phyloP scores from a whole-genome alignment of 345 rosid species.

The Balakata baccata region DNA sequence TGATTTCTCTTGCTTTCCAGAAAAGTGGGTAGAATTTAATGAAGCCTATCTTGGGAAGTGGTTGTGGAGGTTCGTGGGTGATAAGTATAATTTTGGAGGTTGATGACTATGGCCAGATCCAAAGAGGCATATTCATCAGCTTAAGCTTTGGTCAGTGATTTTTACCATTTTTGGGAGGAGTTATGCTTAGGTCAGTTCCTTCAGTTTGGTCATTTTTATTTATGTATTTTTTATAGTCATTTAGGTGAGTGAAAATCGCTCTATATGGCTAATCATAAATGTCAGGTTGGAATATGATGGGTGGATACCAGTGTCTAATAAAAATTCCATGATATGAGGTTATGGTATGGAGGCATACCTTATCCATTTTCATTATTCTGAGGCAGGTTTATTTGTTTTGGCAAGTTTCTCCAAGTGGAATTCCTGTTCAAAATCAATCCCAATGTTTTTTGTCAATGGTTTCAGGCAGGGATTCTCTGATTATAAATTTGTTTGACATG shows the following conservation, averaged over 20 bases:
- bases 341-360: not conserved
- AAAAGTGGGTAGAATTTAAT: not conserved
- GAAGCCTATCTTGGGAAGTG: conserved; percentile 10
- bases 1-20: not conserved
- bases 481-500: not conserved
- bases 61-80: not conserved
- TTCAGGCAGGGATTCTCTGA: not conserved
- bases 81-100: not conserved
- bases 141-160: not conserved
- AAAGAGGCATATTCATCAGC: not conserved
- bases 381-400: not conserved
- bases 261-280: not conserved
- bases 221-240: not conserved
- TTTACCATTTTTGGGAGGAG: not conserved
- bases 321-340: not conserved
- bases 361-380: not conserved
- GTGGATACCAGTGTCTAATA: not conserved
- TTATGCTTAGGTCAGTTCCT: not conserved
- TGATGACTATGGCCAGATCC: not conserved
- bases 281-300: not conserved
- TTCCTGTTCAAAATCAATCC: not conserved
- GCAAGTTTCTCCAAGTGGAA: not conserved
- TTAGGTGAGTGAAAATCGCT: not conserved
- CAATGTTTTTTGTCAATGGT: not conserved
- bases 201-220: not conserved